Percentiles rank a stretch among this genome's conserved stretches.
These are phyloP conservation scores for Plasmodium cynomolgi DNA, from an alignment of 169 alveolate genomes.

Conservation along the genomic window DNA sequence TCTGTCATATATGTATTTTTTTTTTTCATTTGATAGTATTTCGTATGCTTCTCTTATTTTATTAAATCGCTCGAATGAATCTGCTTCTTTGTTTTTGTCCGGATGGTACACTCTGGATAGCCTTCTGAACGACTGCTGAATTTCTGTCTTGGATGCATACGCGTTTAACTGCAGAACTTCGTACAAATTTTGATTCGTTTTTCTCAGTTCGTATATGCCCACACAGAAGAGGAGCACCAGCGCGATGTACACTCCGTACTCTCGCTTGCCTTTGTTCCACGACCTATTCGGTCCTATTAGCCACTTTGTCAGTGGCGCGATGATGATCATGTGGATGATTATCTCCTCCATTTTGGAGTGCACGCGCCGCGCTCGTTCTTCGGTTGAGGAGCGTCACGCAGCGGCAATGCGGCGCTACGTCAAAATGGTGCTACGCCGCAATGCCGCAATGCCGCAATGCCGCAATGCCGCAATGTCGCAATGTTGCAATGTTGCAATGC, in stretches of 20 bases:
- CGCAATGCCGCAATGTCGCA: not conserved
- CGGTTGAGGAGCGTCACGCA: not conserved
- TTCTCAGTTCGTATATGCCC: constrained; percentile 65
- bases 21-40: constrained; percentile 89
- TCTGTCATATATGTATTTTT: constrained; percentile 90
- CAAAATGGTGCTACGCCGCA: not conserved
- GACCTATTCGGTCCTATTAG: constrained; percentile 53
- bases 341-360: constrained; percentile 68
- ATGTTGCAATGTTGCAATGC: not conserved
- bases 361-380: not conserved
- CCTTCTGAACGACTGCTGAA: constrained; percentile 63
- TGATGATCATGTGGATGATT: constrained; percentile 59
- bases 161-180: constrained; percentile 48
- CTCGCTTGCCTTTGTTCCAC: constrained; percentile 72
- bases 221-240: constrained; percentile 37
- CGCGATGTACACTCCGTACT: constrained; percentile 65
- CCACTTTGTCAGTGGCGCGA: constrained; percentile 75
- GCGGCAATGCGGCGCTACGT: not conserved
- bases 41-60: constrained; percentile 94
- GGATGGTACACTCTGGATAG: constrained; percentile 92
- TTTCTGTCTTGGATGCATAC: constrained; percentile 26
- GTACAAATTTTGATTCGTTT: constrained; percentile 55
- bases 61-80: constrained; percentile 89
- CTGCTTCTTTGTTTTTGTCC: constrained; percentile 87
- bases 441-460: not conserved